Conservation (phyloP, 495 filamentous ascomycete genomes). For the Neurospora sublineolata region DNA sequence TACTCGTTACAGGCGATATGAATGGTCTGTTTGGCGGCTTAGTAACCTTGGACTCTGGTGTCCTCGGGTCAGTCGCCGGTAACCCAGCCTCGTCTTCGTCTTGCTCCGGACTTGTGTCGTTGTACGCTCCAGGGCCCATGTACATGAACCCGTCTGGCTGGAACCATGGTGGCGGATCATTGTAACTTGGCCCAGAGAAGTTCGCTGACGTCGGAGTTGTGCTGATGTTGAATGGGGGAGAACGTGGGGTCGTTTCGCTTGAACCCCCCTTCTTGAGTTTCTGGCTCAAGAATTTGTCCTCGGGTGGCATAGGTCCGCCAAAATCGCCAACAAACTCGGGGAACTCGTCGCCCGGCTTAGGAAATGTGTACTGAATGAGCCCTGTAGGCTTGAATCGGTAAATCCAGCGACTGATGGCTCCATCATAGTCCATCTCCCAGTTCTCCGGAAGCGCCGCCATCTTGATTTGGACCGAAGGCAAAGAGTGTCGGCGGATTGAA, state of each 20-base stretch:
- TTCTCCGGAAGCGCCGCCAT: slow-evolving; percentile 32
- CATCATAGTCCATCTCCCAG: slow-evolving; percentile 40
- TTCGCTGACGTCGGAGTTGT: slow-evolving; percentile 2
- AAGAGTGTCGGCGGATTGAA: neutral
- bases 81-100: slow-evolving; percentile 22
- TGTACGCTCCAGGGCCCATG: slow-evolving; percentile 27
- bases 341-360: slow-evolving; percentile 38
- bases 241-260: neutral
- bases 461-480: neutral
- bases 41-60: neutral
- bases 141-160: slow-evolving; percentile 34
- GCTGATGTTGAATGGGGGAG: neutral
- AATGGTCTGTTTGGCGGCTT: neutral
- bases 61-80: neutral
- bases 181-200: slow-evolving; percentile 1
- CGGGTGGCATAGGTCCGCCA: slow-evolving; percentile 22
- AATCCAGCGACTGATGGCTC: slow-evolving; percentile 29
- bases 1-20: slow-evolving; percentile 13
- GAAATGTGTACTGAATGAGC: slow-evolving; percentile 36
- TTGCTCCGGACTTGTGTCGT: slow-evolving; percentile 23
- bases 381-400: slow-evolving; percentile 37
- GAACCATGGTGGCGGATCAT: slow-evolving; percentile 13
- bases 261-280: slow-evolving; percentile 19
- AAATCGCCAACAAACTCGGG: slow-evolving; percentile 31
- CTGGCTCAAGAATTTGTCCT: slow-evolving; percentile 26